A percentile compares a stretch with the other conserved stretches of the same genome.
Conservation (phyloP, 2,329 filamentous ascomycete genomes). For the Fusarium chuoi region DNA sequence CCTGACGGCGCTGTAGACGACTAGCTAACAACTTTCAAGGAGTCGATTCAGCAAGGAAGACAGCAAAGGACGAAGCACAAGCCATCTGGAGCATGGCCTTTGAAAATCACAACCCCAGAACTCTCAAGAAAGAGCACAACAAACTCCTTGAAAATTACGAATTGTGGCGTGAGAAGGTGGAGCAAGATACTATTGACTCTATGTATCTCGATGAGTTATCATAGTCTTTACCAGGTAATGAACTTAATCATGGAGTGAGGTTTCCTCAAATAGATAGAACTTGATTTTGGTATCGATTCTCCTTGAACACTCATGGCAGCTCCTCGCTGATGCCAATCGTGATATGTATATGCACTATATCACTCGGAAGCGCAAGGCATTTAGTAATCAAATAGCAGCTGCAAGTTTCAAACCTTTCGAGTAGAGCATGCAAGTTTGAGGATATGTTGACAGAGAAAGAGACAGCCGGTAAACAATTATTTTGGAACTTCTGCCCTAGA, state of each 20-base stretch:
- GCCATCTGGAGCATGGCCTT: constrained; percentile 25
- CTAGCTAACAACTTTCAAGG: background rate
- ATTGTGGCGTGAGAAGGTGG: background rate
- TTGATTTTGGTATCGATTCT: background rate
- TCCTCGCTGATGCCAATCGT: too few species aligned
- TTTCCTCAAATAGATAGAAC: rapidly evolving
- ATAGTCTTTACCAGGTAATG: background rate
- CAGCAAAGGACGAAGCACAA: constrained; percentile 10
- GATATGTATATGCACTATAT: background rate
- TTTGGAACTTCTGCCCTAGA: background rate
- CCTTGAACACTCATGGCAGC: background rate
- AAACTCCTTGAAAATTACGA: background rate
- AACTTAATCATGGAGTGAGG: background rate
- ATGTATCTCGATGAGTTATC: background rate
- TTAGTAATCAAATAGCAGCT: background rate
- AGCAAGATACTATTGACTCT: background rate
- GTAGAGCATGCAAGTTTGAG: background rate
- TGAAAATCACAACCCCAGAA: background rate
- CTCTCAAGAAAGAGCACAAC: background rate
- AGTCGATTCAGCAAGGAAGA: constrained; percentile 11
- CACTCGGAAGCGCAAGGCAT: too few species aligned
- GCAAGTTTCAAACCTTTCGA: background rate
- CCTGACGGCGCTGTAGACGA: rapidly evolving
- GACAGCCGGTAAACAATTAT: background rate
- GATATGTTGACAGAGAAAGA: background rate